Conservation (phyloP, 106 monocot genomes). For the Cymbidium sinense region DNA sequence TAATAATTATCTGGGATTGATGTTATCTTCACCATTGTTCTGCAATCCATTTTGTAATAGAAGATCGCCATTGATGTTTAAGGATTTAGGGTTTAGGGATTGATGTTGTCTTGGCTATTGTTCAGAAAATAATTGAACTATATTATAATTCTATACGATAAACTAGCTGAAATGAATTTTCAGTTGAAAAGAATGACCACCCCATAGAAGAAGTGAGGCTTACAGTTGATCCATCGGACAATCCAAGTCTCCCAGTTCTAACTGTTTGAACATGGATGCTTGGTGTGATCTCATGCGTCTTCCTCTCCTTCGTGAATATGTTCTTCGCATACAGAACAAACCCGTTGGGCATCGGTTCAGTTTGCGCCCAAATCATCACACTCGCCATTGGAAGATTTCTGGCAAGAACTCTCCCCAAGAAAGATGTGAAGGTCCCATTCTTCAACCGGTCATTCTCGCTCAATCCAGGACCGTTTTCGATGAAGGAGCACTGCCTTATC, state of each 20-base stretch:
- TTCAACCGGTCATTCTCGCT: slow-evolving; percentile 47
- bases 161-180: background rate
- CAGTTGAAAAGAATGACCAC: slow-evolving; percentile 31
- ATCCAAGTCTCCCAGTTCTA: slow-evolving; percentile 34
- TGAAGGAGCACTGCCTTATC: slow-evolving; percentile 81
- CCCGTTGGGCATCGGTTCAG: slow-evolving; percentile 52
- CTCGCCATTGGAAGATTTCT: slow-evolving; percentile 63
- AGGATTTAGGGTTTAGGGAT: no score
- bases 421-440: slow-evolving; percentile 23
- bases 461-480: slow-evolving; percentile 71
- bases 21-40: no score
- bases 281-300: slow-evolving; percentile 28
- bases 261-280: slow-evolving; percentile 53
- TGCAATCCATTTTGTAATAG: no score
- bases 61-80: no score
- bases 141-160: no score
- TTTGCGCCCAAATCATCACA: slow-evolving; percentile 63
- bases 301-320: slow-evolving; percentile 51
- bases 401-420: slow-evolving; percentile 31
- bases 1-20: no score
- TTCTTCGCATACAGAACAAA: slow-evolving; percentile 77
- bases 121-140: no score
- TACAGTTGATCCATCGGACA: slow-evolving; percentile 37
- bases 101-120: no score
- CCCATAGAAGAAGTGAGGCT: slow-evolving; percentile 54